phyloP scores from a whole-genome alignment of 2,329 filamentous ascomycete species.

The Arachnopeziza araneosa region DNA sequence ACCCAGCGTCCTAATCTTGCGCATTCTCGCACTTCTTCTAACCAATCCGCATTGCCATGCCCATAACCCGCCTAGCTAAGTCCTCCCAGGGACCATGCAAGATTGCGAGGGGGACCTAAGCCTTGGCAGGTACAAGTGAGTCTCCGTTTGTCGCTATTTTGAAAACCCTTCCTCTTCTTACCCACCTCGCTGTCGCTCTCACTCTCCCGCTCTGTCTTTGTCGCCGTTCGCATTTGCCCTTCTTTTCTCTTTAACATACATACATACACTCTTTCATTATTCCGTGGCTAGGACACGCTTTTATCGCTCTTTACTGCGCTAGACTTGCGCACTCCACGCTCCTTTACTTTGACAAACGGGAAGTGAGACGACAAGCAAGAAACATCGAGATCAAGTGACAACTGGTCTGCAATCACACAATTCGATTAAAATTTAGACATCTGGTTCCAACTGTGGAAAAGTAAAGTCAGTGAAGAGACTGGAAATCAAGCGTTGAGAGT shows the following conservation, averaged over 20 bases:
- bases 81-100: background rate
- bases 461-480: background rate
- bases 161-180: slow-evolving; percentile 61
- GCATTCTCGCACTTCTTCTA: slow-evolving; percentile 2
- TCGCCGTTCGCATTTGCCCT: slow-evolving; percentile 8
- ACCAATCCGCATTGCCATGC: background rate
- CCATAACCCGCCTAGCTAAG: background rate
- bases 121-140: slow-evolving; percentile 1
- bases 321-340: background rate
- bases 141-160: slow-evolving; percentile 32
- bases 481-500: background rate
- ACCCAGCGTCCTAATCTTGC: slow-evolving; percentile 6
- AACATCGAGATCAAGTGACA: background rate
- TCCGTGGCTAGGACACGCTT: slow-evolving; percentile 18
- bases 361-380: background rate
- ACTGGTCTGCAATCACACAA: background rate
- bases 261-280: slow-evolving; percentile 11
- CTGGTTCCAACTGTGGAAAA: background rate
- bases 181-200: background rate
- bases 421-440: background rate
- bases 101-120: background rate
- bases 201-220: slow-evolving; percentile 65
- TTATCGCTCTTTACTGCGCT: slow-evolving; percentile 9
- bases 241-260: slow-evolving; percentile 15
- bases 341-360: background rate